Conservation (phyloP, 2,329 filamentous ascomycete species). For the Trematosphaeria pertusa region DNA sequence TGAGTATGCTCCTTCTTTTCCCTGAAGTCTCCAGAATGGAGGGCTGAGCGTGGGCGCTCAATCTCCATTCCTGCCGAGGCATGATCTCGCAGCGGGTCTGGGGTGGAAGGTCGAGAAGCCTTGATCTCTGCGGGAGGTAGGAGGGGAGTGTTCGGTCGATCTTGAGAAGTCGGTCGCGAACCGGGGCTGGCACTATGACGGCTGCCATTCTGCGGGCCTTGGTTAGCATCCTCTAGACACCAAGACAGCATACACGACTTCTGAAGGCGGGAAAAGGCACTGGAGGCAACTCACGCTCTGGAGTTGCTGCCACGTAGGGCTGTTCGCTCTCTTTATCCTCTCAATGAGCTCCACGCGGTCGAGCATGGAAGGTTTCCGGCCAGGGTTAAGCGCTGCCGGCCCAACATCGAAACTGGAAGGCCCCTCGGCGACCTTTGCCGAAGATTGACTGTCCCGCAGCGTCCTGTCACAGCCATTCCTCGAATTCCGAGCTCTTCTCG, state of each 20-base stretch:
- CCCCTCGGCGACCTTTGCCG: slow-evolving; percentile 9
- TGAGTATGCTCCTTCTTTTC: slow-evolving; percentile 51
- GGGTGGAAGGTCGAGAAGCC: slow-evolving; percentile 38
- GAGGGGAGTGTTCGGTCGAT: slow-evolving; percentile 41
- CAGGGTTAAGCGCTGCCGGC: slow-evolving; percentile 27
- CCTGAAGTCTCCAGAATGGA: slow-evolving; percentile 69
- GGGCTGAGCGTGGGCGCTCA: slow-evolving; percentile 78
- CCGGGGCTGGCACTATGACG: slow-evolving; percentile 18
- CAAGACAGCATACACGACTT: background rate
- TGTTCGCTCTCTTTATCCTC: slow-evolving; percentile 79
- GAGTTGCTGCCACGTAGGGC: slow-evolving; percentile 71
- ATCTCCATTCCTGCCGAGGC: slow-evolving; percentile 62
- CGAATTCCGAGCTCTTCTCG: slow-evolving; percentile 23
- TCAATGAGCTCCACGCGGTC: slow-evolving; percentile 83
- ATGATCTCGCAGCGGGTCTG: slow-evolving; percentile 35
- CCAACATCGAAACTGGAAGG: slow-evolving; percentile 14
- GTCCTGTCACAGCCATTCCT: slow-evolving; percentile 13
- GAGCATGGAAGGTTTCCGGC: slow-evolving; percentile 34
- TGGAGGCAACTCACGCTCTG: slow-evolving; percentile 57
- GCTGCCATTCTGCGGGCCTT: slow-evolving; percentile 21
- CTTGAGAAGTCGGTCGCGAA: slow-evolving; percentile 30
- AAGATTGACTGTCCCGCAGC: slow-evolving; percentile 14
- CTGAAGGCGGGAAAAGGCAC: background rate
- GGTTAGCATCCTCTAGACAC: slow-evolving; percentile 20
- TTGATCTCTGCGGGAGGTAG: slow-evolving; percentile 45